These are phyloP conservation scores for Leccinellum rugosiceps DNA, from an alignment of 768 basidiomycete genomes.

Conservation along the genomic window DNA sequence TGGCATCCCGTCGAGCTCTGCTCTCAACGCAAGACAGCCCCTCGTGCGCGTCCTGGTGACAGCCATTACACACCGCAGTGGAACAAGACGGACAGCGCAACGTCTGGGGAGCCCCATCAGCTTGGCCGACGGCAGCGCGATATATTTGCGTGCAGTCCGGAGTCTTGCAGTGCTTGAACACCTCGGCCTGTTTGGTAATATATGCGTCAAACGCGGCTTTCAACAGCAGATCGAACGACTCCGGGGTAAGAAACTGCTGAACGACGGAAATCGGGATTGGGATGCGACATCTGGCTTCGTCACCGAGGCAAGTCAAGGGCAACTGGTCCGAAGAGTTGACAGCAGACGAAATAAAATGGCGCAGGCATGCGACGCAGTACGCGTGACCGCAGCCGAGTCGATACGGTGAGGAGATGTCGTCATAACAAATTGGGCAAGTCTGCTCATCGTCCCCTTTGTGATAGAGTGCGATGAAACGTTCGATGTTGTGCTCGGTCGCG, in stretches of 20 bases:
- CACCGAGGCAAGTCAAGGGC: slow-evolving; percentile 67
- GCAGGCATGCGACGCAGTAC: slow-evolving; percentile 63
- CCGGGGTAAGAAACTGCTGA: slow-evolving; percentile 45
- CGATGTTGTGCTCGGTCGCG: slow-evolving; percentile 39
- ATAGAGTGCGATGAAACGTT: slow-evolving; percentile 43
- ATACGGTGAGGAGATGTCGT: slow-evolving; percentile 40
- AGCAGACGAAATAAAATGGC: slow-evolving; percentile 54
- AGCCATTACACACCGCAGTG: slow-evolving; percentile 58
- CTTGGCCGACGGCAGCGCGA: slow-evolving; percentile 38
- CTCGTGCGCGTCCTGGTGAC: slow-evolving; percentile 60
- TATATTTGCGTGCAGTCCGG: slow-evolving; percentile 78
- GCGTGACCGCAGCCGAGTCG: slow-evolving; percentile 59
- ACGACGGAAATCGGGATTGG: slow-evolving; percentile 53
- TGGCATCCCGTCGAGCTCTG: slow-evolving; percentile 28
- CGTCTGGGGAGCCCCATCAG: slow-evolving; percentile 32
- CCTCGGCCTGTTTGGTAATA: slow-evolving; percentile 52
- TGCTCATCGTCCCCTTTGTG: slow-evolving; percentile 19
- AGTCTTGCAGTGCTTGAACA: slow-evolving; percentile 73
- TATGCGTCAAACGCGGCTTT: slow-evolving; percentile 56
- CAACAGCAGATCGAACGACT: slow-evolving; percentile 53
- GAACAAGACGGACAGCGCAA: slow-evolving; percentile 71
- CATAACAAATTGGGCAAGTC: slow-evolving; percentile 56
- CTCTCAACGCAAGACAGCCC: slow-evolving; percentile 55
- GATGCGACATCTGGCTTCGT: slow-evolving; percentile 54
- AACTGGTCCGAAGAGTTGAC: slow-evolving; percentile 50